Percentiles rank a stretch among this genome's conserved stretches.
These are phyloP conservation scores for Delitschia confertaspora DNA, from an alignment of 495 filamentous ascomycete species.

Conservation along the genomic window DNA sequence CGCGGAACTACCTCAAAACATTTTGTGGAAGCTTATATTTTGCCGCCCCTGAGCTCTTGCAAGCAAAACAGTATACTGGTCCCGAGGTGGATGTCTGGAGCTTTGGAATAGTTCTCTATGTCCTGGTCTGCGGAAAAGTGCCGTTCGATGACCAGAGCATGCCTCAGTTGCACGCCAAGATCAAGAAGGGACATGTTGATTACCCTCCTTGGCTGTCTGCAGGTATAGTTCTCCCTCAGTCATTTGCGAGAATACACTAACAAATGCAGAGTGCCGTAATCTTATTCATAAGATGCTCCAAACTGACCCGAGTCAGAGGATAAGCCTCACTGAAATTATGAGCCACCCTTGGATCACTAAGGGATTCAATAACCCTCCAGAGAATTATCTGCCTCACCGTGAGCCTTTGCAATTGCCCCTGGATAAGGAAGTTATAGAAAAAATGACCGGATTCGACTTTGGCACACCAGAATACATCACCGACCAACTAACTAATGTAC, in stretches of 20 bases:
- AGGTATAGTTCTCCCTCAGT: conserved; percentile 47
- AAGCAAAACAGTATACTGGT: conserved; percentile 88
- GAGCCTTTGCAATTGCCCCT: conserved; percentile 80
- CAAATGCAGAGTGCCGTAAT: conserved; percentile 75
- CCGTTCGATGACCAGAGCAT: conserved; percentile 99
- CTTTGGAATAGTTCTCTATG: conserved; percentile 98
- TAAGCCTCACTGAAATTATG: conserved; percentile 85
- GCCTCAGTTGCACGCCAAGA: conserved; percentile 97
- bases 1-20: conserved; percentile 78
- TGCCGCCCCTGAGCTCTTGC: conserved; percentile 88
- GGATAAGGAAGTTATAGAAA: conserved; percentile 71
- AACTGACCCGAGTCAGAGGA: conserved; percentile 81
- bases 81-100: conserved; percentile 99
- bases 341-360: conserved; percentile 97
- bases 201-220: conserved; percentile 87
- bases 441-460: conserved; percentile 99
- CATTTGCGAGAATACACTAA: conserved; percentile 1
- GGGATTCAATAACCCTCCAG: conserved; percentile 73
- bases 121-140: conserved; percentile 95
- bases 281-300: conserved; percentile 95
- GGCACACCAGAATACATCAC: conserved; percentile 75
- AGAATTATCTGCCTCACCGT: conserved; percentile 77
- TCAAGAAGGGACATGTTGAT: conserved; percentile 93
- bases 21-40: conserved; percentile 99
- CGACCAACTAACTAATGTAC: conserved; percentile 66